Conservation (phyloP, 495 filamentous ascomycete genomes). For the Annulohypoxylon moriforme region DNA sequence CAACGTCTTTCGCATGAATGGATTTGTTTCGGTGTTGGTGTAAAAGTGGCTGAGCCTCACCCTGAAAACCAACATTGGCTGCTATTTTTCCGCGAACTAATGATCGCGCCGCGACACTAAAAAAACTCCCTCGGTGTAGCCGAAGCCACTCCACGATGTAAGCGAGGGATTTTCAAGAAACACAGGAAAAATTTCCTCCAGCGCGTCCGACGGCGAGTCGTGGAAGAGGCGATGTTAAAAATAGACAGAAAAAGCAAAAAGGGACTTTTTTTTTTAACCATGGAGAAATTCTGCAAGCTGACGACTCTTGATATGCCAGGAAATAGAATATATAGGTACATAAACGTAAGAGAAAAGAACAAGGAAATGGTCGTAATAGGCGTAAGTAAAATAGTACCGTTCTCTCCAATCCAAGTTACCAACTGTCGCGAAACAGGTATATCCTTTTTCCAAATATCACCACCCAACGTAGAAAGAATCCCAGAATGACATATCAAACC, state of each 20-base stretch:
- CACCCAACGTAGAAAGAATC: slow-evolving; percentile 23
- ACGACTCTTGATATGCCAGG: slow-evolving; percentile 16
- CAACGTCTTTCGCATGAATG: slow-evolving; percentile 34
- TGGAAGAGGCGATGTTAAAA: slow-evolving; percentile 18
- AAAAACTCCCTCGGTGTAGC: slow-evolving; percentile 36
- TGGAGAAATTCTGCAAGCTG: slow-evolving; percentile 17
- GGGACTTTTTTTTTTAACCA: slow-evolving; percentile 20
- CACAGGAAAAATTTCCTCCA: slow-evolving; percentile 14
- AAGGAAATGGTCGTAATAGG: slow-evolving; percentile 36
- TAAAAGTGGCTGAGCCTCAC: slow-evolving; percentile 42
- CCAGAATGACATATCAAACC: slow-evolving; percentile 5
- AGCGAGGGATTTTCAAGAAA: slow-evolving; percentile 38
- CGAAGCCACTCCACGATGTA: slow-evolving; percentile 40
- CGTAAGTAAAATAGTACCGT: slow-evolving; percentile 32
- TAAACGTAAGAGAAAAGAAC: slow-evolving; percentile 16
- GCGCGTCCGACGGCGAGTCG: neutral
- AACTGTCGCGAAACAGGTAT: slow-evolving; percentile 30
- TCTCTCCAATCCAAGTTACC: slow-evolving; percentile 31
- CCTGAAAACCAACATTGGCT: slow-evolving; percentile 35
- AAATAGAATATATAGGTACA: slow-evolving; percentile 35
- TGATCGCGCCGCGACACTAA: slow-evolving; percentile 35
- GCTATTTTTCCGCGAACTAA: slow-evolving; percentile 29
- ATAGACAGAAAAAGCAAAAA: slow-evolving; percentile 12
- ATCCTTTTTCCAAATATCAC: slow-evolving; percentile 35
- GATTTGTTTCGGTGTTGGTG: slow-evolving; percentile 33